Percentiles rank a stretch among this genome's conserved stretches.
Evolutionary conservation across 2,329 filamentous ascomycete genomes (phyloP).

Genomic region (Fusarium poae): DNA sequence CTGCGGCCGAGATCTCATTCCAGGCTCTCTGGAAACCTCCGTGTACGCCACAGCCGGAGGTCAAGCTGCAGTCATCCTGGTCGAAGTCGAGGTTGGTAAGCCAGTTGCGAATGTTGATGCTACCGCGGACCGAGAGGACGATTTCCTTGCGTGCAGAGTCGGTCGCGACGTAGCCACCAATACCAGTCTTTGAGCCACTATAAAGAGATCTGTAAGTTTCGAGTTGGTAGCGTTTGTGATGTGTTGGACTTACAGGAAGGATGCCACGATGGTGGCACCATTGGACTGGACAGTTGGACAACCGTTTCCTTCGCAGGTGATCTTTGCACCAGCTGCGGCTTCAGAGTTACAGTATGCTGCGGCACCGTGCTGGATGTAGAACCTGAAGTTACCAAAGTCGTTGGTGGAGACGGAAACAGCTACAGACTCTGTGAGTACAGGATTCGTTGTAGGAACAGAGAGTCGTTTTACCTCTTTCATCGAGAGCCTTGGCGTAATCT

Average conservation of each 20-base stretch:
- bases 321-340: constrained; percentile 52
- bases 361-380: constrained; percentile 65
- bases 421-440: not conserved
- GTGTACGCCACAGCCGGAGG: constrained; percentile 64
- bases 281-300: constrained; percentile 62
- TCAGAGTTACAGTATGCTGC: constrained; percentile 68
- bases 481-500: constrained; percentile 48
- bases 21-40: constrained; percentile 71
- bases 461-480: constrained; percentile 53
- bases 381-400: constrained; percentile 58
- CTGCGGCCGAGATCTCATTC: constrained; percentile 62
- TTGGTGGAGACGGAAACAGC: constrained; percentile 21
- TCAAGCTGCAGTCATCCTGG: constrained; percentile 50
- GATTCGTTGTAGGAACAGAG: not conserved
- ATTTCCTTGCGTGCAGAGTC: constrained; percentile 66
- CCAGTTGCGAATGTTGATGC: constrained; percentile 70
- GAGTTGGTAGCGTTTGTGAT: constrained; percentile 2
- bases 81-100: constrained; percentile 64
- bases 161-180: constrained; percentile 64
- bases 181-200: constrained; percentile 59
- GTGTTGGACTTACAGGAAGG: constrained; percentile 54
- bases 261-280: constrained; percentile 59
- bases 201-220: constrained; percentile 43
- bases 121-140: constrained; percentile 72
- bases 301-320: constrained; percentile 59